Percentiles rank a stretch among this genome's conserved stretches.
phyloP scores from a whole-genome alignment of 2,329 filamentous ascomycete species.

The Xylariaceae sp. region DNA sequence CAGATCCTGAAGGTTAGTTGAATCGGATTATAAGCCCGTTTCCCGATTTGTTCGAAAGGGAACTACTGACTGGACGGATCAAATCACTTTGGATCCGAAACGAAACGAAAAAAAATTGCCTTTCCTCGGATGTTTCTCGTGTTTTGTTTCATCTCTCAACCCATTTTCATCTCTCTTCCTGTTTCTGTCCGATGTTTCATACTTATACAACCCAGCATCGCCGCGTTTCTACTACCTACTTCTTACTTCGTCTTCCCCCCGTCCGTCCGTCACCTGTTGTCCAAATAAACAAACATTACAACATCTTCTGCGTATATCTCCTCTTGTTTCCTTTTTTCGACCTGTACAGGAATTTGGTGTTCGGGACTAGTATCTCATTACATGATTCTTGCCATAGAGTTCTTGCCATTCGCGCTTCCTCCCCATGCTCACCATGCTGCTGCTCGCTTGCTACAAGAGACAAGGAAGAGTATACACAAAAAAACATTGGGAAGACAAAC shows the following conservation, averaged over 20 bases:
- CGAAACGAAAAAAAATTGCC: constrained; percentile 22
- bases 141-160: constrained; percentile 25
- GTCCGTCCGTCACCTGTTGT: constrained; percentile 8
- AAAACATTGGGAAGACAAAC: constrained; percentile 14
- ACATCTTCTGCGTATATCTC: constrained; percentile 2
- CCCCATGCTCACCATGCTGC: constrained; percentile 13
- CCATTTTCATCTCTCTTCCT: constrained; percentile 17
- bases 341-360: constrained; percentile 16
- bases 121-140: constrained; percentile 23
- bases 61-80: constrained; percentile 23
- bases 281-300: constrained; percentile 12
- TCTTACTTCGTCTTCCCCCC: constrained; percentile 10
- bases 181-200: constrained; percentile 23
- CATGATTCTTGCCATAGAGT: constrained; percentile 17
- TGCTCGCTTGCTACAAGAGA: constrained; percentile 17
- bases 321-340: constrained; percentile 6
- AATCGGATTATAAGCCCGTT: constrained; percentile 26
- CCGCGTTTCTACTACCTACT: constrained; percentile 22
- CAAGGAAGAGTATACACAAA: constrained; percentile 26
- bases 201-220: constrained; percentile 25
- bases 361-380: constrained; percentile 23
- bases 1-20: constrained; percentile 26
- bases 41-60: constrained; percentile 19
- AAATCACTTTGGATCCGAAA: constrained; percentile 22
- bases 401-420: constrained; percentile 9